Base-by-base conservation (phyloP, 345 rosid species). In the Dimocarpus longan region DNA sequence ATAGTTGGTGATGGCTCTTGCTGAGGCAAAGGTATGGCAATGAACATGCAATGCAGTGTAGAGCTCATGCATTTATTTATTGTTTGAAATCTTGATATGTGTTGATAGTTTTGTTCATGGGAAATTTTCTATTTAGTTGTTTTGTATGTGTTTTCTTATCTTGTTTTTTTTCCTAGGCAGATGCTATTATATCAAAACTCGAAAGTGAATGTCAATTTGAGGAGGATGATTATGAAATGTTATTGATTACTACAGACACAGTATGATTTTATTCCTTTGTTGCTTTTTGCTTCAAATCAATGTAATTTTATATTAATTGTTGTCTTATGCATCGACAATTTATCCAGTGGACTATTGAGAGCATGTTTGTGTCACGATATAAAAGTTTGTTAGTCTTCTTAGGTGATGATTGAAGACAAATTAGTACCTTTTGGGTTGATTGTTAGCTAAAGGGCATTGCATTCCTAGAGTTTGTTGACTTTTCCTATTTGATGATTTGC, bases 191-290 rank as follows among this genome's bases (percentile, higher is more conserved):
- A 71, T 85, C 90, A 24, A 89, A 84, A 81, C 68, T 91, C 40
- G 88, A 71, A 81, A 87, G 80, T 26, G 60, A 68, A 39, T 84
- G 71, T 68, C 74, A 84, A 57, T 67, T 81, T 76, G 71, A 67
- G 77, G 81, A 89, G 13, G 90, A 88, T 79, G 74, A 77, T 81
- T 66, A 60, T 56, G 78, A 93, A 4, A 89, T 95, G 21, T 65
- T 95, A 76, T 78, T 95, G 76, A 84, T 93, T 66, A 93, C 98
- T 60, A 95, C 98, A 66, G 98, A 93, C 80, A 92, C 98, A 77
- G 98, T 95, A 85, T 79, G 87, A 70, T 84, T 74, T 28, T 44
- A 12, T 63, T 77, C 48, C 32, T 39, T 26, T 59, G 3, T 32
- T 54, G 12, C 37, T 60, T 71, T 56, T 32, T 12, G 2, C 76